Evolutionary conservation across 1,284 basidiomycete species (phyloP), one percentile per base, ranked within the genome.

Genomic region (Fereydounia khargensis): DNA sequence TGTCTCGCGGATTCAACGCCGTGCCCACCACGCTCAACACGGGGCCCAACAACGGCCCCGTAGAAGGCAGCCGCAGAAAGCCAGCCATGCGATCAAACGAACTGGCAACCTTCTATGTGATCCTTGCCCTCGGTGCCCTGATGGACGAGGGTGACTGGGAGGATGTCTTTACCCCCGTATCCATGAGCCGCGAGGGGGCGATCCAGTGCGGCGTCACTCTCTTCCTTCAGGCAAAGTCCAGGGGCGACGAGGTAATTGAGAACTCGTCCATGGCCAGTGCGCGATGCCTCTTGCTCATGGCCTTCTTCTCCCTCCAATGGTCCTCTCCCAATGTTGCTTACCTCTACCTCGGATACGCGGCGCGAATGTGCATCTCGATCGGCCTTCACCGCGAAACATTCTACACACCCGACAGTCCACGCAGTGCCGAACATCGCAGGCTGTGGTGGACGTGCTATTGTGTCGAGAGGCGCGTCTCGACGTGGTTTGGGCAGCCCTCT

Each of bases 401-500:
- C 35, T 56, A 56, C 43, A 35, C 48, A 22, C 32, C 53, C 2
- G 48, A 37, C 48, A 56, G 52, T 27, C 48, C 53, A 3, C 22
- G 37, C 6, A 56, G 53, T 20, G 34, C 46, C 11, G 53, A 56
- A 27, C 46, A 56, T 32, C 53, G 47, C 0, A 53, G 54, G 27
- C 40, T 61, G 3, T 61, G 58, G 58, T 61, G 58, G 58, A 56
- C 53, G 3, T 61, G 58, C 49, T 61, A 61, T 25, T 44, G 49
- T 22, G 38, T 49, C 39, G 58, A 61, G 31, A 40, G 58, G 24
- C 48, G 50, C 46, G 52, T 61, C 39, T 56, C 58, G 17, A 56
- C 52, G 1, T 61, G 52, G 48, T 61, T 61, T 25, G 52, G 53
- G 3, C 52, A 56, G 38, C 36, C 58, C 0, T 56, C 58, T 3